Evolutionary conservation across 305 asterid genomes (phyloP).

Genomic region (Lippia alba): DNA sequence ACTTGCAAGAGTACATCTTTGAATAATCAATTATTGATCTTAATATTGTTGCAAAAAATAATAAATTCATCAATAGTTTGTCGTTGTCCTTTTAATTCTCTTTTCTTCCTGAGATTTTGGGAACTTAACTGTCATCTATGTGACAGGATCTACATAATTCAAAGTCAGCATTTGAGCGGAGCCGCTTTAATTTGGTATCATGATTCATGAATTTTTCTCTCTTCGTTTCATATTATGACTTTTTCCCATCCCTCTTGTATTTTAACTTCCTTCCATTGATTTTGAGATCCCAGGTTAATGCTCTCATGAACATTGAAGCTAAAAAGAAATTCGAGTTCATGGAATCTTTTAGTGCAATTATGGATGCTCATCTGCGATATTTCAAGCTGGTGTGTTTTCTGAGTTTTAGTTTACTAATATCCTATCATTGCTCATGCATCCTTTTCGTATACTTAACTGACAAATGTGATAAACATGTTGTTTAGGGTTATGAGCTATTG

Average conservation of each 20-base stretch:
- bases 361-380: slow-evolving; percentile 96
- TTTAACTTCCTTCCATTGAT: slow-evolving; percentile 49
- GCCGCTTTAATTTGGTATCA: slow-evolving; percentile 93
- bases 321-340: slow-evolving; percentile 94
- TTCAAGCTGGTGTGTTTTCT: slow-evolving; percentile 76
- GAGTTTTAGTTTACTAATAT: slow-evolving; percentile 16
- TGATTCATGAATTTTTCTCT: slow-evolving; percentile 12
- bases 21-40: slow-evolving; percentile 16
- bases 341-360: slow-evolving; percentile 97
- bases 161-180: slow-evolving; percentile 92
- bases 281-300: slow-evolving; percentile 82
- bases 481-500: slow-evolving; percentile 84
- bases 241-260: slow-evolving; percentile 34
- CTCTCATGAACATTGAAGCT: slow-evolving; percentile 84
- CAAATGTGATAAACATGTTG: slow-evolving; percentile 31
- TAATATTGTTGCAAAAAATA: slow-evolving; percentile 23
- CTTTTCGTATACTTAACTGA: slow-evolving; percentile 35
- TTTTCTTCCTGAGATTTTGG: slow-evolving; percentile 6
- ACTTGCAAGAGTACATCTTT: slow-evolving; percentile 23
- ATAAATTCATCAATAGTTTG: slow-evolving; percentile 16
- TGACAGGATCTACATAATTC: slow-evolving; percentile 94
- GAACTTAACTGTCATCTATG: slow-evolving; percentile 42
- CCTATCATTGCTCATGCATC: slow-evolving; percentile 24
- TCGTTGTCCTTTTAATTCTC: slow-evolving; percentile 15
- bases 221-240: neutral